Base-by-base conservation (phyloP, 768 basidiomycete species). In the Cystobasidium ongulense region DNA sequence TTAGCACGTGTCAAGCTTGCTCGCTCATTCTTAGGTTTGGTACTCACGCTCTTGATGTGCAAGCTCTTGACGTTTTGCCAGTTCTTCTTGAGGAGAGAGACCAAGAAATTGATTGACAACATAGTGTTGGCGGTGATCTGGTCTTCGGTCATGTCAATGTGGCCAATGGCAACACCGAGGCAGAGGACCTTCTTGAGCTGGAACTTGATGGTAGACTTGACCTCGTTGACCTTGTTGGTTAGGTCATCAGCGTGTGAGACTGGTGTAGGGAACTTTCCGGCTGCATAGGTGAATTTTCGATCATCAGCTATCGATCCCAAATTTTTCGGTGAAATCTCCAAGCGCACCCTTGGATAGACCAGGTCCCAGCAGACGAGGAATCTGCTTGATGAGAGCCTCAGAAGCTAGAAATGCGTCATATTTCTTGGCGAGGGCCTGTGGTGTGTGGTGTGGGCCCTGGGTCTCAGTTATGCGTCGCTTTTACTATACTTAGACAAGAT, bases 31-130 rank as follows among this genome's bases (percentile, higher is more conserved):
- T n/a, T n/a, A n/a, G n/a, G 63, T 27, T 21, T 17, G 43, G 15
- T 23, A 74, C 73, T 46, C 54, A 74, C 73, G 74, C 62, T 75
- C 87, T 99, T 99, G 86, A 99, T 88, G 86, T 97, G 92, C 77
- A 98, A 86, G 66, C 92, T 95, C 85, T 92, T 93, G 85, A 98
- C 89, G 84, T 98, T 99, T 83, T 98, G 96, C 93, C 93, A 82
- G 78, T 95, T 91, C 87, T 99, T 99, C 88, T 98, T 98, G 82
- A 99, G 88, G 75, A 99, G 84, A 23, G 96, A 98, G 80, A 99
- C 92, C 80, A 99, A 87, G 88, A 99, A 99, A 88, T 99, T 99
- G 87, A 98, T 95, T 83, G 91, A 91, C 81, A 99, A 84, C 96
- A 99, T 99, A 84, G 95, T 90, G 84, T 99, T 99, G 76, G 83